A percentile compares a stretch with the other conserved stretches of the same genome.
phyloP scores from a whole-genome alignment of 129 eudicot genomes.

The Helianthus annuus region DNA sequence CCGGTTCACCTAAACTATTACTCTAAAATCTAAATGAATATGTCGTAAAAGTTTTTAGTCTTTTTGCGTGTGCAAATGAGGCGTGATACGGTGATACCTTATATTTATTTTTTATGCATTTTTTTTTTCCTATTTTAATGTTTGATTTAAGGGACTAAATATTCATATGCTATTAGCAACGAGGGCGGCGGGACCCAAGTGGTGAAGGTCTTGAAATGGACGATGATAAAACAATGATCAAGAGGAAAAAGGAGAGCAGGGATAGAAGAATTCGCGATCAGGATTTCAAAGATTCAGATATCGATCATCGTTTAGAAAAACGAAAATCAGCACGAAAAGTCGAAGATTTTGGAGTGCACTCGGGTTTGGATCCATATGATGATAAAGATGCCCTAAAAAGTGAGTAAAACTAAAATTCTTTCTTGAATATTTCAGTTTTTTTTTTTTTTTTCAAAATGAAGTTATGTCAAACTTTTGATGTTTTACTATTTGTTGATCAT shows the following conservation, averaged over 20 bases:
- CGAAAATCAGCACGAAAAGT: conserved; percentile 72
- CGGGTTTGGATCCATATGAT: conserved; percentile 53
- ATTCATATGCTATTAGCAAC: conserved; percentile 40
- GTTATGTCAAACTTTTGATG: conserved; percentile 8
- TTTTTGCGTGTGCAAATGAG: not conserved
- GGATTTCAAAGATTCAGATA: conserved; percentile 68
- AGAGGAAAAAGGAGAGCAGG: conserved; percentile 67
- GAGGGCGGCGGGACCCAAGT: conserved; percentile 50
- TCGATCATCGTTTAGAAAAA: conserved; percentile 66
- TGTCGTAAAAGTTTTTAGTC: not conserved
- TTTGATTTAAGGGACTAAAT: conserved; percentile 10
- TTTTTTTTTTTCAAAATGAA: not conserved
- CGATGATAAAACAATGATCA: conserved; percentile 63
- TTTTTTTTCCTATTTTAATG: not conserved
- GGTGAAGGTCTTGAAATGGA: conserved; percentile 69
- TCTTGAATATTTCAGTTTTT: not conserved
- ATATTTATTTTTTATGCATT: not conserved
- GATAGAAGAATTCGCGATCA: conserved; percentile 69
- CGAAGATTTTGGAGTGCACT: conserved; percentile 64
- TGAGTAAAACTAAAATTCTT: conserved; percentile 35
- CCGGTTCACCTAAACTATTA: not conserved
- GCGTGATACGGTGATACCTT: not conserved
- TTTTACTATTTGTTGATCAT: conserved; percentile 22
- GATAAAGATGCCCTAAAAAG: conserved; percentile 82
- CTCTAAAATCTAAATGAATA: not conserved